Evolutionary conservation across 192 early-diverging fungal genomes (phyloP), one percentile per base, ranked within the genome.

Genomic region (Borealophlyctis nickersoniae): DNA sequence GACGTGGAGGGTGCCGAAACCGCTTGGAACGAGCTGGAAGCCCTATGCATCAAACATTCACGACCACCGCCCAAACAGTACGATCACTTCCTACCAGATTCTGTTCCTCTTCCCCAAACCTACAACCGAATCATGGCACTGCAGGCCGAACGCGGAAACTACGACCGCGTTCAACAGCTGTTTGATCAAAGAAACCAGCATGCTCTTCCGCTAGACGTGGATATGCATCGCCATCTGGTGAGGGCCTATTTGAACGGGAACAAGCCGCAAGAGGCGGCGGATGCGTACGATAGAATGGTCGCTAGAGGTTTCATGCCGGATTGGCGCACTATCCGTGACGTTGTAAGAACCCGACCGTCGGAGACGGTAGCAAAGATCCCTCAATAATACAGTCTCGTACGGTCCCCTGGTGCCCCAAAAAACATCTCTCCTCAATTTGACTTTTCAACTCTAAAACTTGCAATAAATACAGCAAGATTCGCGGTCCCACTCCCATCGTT

Each of bases 241-340:
- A 23, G 57, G 29, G 66, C 58, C 19, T 32, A 59, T 19, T 13
- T 51, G 22, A 19, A 31, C 14, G 19, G n/a, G 32, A 31, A 36
- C 26, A 32, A 50, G n/a, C 22, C 23, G 56, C 5, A 23, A 2
- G 66, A 28, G 24, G 57, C 35, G 14, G 31, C 30, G 1, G 35
- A 51, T 4, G 14, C 16, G 22, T 68, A 61, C 1, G 58, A 68
- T 59, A 36, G 30, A 19, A n/a, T 68, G 50, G 58, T 68, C n/a
- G 23, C n/a, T 2, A 14, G 52, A 35, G 58, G 58, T 13, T 33
- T 39, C 3, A 61, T 68, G 66, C 66, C 66, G 31, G 58, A 53
- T 27, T n/a, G n/a, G n/a, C n/a, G n/a, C n/a, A n/a, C n/a, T n/a
- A n/a, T n/a, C n/a, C n/a, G n/a, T n/a, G n/a, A n/a, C n/a, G n/a